Conservation (phyloP, 2,329 filamentous ascomycete species). For the Dendrostoma leiphaemia region DNA sequence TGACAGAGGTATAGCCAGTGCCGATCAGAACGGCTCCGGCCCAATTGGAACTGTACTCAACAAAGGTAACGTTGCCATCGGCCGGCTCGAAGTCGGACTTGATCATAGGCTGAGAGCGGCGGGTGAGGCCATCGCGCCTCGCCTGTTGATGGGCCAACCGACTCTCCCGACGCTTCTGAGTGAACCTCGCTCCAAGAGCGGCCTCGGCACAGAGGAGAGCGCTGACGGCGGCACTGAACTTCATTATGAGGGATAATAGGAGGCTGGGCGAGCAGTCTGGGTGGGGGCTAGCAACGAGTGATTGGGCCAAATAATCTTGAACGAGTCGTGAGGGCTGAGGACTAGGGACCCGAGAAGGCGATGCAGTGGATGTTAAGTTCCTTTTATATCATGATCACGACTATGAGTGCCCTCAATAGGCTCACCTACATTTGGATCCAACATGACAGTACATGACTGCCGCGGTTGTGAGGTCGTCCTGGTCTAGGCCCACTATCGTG, state of each 20-base stretch:
- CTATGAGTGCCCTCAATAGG: no score
- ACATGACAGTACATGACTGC: no score
- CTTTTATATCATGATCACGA: conserved; percentile 1
- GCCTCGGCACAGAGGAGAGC: conserved; percentile 37
- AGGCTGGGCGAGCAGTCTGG: background rate
- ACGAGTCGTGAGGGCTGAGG: background rate
- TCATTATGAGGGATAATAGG: conserved; percentile 38
- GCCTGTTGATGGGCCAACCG: conserved; percentile 20
- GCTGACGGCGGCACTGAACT: conserved; percentile 37
- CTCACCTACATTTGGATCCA: no score
- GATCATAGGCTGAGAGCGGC: conserved; percentile 8
- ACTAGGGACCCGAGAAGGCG: background rate
- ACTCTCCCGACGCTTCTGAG: conserved; percentile 34
- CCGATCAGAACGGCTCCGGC: conserved; percentile 53
- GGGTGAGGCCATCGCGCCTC: background rate
- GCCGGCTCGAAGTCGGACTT: background rate
- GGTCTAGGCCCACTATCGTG: no score
- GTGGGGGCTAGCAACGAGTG: background rate
- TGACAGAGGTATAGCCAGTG: conserved; percentile 48
- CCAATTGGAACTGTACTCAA: conserved; percentile 44
- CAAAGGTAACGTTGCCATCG: conserved; percentile 7
- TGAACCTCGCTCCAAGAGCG: conserved; percentile 42
- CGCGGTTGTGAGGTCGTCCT: no score
- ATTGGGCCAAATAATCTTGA: background rate
- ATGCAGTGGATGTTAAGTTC: background rate